Percentiles rank a stretch among this genome's conserved stretches.
Evolutionary conservation across 2,329 filamentous ascomycete genomes (phyloP).

Genomic region (Fusarium ramigenum): DNA sequence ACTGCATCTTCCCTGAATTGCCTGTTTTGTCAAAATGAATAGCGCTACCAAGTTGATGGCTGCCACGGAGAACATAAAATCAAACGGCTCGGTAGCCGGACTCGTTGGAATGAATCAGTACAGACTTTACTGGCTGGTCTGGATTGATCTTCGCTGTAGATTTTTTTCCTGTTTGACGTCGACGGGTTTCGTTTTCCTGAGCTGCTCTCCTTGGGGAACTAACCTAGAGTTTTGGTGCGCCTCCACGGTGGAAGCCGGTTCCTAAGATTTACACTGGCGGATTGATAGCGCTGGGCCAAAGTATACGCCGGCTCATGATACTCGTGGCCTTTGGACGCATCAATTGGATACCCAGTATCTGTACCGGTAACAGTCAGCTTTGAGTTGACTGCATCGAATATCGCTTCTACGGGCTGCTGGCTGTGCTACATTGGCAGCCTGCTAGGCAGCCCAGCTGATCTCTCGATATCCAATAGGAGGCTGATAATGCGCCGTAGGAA

Average conservation of each 20-base stretch:
- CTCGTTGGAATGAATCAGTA: slow-evolving; percentile 35
- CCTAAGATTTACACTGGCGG: slow-evolving; percentile 1
- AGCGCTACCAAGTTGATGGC: slow-evolving; percentile 22
- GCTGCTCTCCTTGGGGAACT: neutral
- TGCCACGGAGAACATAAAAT: slow-evolving; percentile 18
- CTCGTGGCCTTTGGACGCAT: neutral
- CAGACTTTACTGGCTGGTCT: slow-evolving; percentile 1
- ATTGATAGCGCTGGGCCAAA: slow-evolving; percentile 2
- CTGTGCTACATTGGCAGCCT: slow-evolving; percentile 27
- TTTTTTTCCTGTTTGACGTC: neutral
- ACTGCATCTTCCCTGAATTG: slow-evolving; percentile 8
- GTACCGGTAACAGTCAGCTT: neutral
- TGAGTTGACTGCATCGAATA: neutral
- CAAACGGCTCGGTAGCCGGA: slow-evolving; percentile 23
- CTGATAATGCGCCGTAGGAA: slow-evolving; percentile 19
- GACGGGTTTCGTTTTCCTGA: slow-evolving; percentile 15
- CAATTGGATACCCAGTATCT: neutral
- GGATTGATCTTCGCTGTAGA: neutral
- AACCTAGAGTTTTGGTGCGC: neutral
- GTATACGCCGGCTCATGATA: neutral
- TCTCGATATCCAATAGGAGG: slow-evolving; percentile 20
- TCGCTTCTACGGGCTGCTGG: slow-evolving; percentile 5
- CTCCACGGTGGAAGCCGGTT: slow-evolving; percentile 3
- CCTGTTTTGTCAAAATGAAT: slow-evolving; percentile 6
- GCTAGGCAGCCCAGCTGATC: slow-evolving; percentile 32